Evolutionary conservation across 331 rosid species (phyloP).

Genomic region (Spiraea crenata): DNA sequence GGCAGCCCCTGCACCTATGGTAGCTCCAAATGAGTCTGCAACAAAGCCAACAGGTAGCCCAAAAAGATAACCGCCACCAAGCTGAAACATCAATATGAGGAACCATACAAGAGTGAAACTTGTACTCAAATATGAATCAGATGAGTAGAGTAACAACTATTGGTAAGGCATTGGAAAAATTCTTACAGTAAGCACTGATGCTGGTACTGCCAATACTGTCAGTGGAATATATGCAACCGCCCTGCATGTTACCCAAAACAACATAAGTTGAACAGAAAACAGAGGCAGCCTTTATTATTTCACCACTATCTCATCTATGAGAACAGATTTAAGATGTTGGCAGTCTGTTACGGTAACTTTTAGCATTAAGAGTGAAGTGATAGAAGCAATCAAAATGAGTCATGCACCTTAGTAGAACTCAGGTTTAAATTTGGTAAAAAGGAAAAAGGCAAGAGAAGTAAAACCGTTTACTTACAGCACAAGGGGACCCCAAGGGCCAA

Average conservation of each 20-base stretch:
- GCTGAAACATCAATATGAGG: slow-evolving; percentile 50
- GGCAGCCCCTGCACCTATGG: slow-evolving; percentile 91
- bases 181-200: slow-evolving; percentile 93
- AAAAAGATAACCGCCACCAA: slow-evolving; percentile 95
- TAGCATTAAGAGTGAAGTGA: not conserved
- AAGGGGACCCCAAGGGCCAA: slow-evolving; percentile 94
- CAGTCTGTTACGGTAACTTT: not conserved
- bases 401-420: not conserved
- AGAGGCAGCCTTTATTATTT: not conserved
- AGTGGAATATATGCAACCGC: slow-evolving; percentile 93
- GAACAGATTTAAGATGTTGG: not conserved
- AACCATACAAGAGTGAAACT: slow-evolving; percentile 26
- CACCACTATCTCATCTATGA: slow-evolving; percentile 8
- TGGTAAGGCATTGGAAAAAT: slow-evolving; percentile 12
- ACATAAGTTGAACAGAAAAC: slow-evolving; percentile 5
- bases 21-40: slow-evolving; percentile 94
- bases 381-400: slow-evolving; percentile 1
- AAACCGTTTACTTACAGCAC: slow-evolving; percentile 61
- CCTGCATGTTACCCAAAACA: slow-evolving; percentile 50
- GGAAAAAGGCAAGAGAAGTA: not conserved
- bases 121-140: not conserved
- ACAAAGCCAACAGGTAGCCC: slow-evolving; percentile 91
- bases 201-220: slow-evolving; percentile 96
- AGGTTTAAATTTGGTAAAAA: not conserved
- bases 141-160: slow-evolving; percentile 15